These are phyloP conservation scores for Penicillium paradoxum DNA, from an alignment of 495 filamentous ascomycete genomes.

Conservation along the genomic window DNA sequence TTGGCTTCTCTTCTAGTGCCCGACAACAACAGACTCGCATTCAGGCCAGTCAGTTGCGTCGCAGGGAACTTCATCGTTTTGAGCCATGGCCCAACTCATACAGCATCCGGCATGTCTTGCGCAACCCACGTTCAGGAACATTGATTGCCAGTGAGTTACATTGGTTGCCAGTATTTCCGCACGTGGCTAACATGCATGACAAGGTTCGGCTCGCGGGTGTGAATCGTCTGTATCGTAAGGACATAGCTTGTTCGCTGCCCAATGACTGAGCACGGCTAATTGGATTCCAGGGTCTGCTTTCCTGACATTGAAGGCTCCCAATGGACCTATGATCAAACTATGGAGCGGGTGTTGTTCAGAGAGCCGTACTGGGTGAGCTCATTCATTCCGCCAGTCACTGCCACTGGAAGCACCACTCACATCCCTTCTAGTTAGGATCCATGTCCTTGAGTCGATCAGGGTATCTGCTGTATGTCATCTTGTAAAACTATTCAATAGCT, in stretches of 20 bases:
- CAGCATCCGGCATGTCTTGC: conserved; percentile 33
- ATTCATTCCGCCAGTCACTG: neutral
- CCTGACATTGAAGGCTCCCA: conserved; percentile 31
- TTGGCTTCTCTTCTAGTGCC: conserved; percentile 6
- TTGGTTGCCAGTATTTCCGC: neutral
- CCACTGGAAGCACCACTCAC: conserved; percentile 5
- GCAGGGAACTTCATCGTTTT: conserved; percentile 31
- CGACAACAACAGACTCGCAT: conserved; percentile 23
- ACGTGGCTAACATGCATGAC: conserved; percentile 8
- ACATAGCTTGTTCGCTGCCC: neutral
- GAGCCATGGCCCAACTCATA: conserved; percentile 30
- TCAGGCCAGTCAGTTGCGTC: conserved; percentile 33
- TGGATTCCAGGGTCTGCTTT: conserved; percentile 30
- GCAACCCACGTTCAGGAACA: conserved; percentile 32
- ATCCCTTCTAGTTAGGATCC: conserved; percentile 30
- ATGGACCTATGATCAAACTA: conserved; percentile 35
- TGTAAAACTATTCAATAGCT: no score
- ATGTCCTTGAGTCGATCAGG: conserved; percentile 38
- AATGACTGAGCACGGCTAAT: conserved; percentile 5
- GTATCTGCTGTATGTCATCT: conserved; percentile 30
- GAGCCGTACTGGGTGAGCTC: conserved; percentile 31
- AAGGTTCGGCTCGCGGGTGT: conserved; percentile 16
- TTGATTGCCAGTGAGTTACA: conserved; percentile 35
- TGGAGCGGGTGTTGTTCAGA: conserved; percentile 35
- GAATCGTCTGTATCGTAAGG: conserved; percentile 37